These are phyloP conservation scores for Letharia lupina DNA, from an alignment of 495 filamentous ascomycete species.

Conservation along the genomic window DNA sequence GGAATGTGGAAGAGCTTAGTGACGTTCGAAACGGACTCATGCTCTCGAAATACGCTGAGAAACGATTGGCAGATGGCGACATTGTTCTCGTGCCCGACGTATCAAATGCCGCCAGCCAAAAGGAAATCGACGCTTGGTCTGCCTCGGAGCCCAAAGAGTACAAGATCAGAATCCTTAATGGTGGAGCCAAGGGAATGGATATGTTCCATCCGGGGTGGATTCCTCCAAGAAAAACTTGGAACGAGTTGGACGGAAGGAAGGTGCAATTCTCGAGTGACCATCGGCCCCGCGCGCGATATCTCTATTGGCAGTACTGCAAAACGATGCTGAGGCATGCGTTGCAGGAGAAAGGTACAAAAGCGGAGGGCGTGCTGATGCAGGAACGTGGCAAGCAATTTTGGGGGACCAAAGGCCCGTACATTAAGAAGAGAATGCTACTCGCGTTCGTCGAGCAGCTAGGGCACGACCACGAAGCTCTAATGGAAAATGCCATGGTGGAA, in stretches of 20 bases:
- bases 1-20: conserved; percentile 17
- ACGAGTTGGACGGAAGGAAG: conserved; percentile 21
- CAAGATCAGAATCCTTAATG: conserved; percentile 22
- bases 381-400: conserved; percentile 19
- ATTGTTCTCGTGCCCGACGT: conserved; percentile 25
- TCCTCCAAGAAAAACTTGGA: not conserved
- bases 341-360: conserved; percentile 6
- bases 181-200: conserved; percentile 5
- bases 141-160: conserved; percentile 14
- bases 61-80: conserved; percentile 18
- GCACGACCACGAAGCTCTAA: not conserved
- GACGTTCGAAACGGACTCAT: conserved; percentile 19
- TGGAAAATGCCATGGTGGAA: not conserved
- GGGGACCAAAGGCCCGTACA: conserved; percentile 23
- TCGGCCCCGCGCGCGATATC: conserved; percentile 24
- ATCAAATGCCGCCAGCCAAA: conserved; percentile 11
- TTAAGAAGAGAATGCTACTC: conserved; percentile 23
- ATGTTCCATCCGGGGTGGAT: not conserved
- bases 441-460: conserved; percentile 21
- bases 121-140: conserved; percentile 11
- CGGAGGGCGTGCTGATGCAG: not conserved
- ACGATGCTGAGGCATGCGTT: conserved; percentile 20
- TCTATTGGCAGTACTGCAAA: conserved; percentile 28
- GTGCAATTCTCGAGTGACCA: conserved; percentile 17
- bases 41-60: conserved; percentile 11